phyloP scores from a whole-genome alignment of 164 flowering plant genomes.

The Saururus chinensis region DNA sequence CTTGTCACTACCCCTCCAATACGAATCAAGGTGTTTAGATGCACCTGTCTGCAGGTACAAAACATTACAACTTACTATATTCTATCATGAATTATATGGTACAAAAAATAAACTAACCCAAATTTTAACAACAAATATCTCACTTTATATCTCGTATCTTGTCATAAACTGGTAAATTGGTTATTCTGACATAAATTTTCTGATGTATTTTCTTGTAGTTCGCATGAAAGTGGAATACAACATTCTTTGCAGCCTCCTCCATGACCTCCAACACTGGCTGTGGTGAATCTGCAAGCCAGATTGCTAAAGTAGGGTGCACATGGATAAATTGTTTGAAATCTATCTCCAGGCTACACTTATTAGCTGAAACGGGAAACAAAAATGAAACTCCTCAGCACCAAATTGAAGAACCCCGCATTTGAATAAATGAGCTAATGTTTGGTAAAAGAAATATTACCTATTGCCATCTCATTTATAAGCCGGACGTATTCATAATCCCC shows the following conservation, averaged over 20 bases:
- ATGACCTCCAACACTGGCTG: constrained; percentile 92
- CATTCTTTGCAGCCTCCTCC: constrained; percentile 90
- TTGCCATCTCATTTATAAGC: constrained; percentile 89
- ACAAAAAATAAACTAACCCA: neutral
- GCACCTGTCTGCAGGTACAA: constrained; percentile 63
- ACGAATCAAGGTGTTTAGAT: constrained; percentile 96
- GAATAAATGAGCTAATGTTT: no score
- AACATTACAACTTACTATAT: neutral
- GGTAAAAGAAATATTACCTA: constrained; percentile 32
- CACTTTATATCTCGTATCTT: constrained; percentile 96
- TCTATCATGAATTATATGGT: neutral
- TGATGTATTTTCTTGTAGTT: constrained; percentile 87
- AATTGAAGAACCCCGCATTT: no score
- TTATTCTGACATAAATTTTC: constrained; percentile 74
- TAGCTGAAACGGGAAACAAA: constrained; percentile 40
- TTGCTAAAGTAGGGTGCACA: constrained; percentile 94
- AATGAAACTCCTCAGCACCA: neutral
- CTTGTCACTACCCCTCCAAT: constrained; percentile 97
- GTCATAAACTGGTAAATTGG: constrained; percentile 90
- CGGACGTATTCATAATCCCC: constrained; percentile 66
- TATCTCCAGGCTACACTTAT: constrained; percentile 94
- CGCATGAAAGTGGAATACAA: constrained; percentile 71
- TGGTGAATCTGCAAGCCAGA: constrained; percentile 99
- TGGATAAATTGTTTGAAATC: constrained; percentile 88
- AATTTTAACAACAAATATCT: neutral